Percentiles rank a stretch among this genome's conserved stretches.
Evolutionary conservation across 345 rosid genomes (phyloP).

Genomic region (Physaria fendleri): DNA sequence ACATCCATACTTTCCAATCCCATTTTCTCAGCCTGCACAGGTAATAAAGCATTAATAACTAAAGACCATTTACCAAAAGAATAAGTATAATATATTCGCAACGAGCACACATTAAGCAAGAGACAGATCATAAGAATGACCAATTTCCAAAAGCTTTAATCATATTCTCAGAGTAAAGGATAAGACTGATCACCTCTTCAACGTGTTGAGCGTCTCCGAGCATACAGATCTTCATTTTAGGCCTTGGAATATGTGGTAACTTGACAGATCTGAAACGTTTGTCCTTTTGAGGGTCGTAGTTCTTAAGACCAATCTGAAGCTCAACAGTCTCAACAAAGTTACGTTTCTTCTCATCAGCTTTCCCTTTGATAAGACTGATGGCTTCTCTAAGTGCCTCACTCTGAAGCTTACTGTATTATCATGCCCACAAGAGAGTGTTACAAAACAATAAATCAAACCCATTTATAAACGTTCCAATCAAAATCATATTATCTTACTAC

Average conservation of each 20-base stretch:
- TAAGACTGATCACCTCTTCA: constrained; percentile 49
- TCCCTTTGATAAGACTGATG: constrained; percentile 34
- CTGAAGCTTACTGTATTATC: constrained; percentile 68
- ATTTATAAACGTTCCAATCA: too few relatives aligned
- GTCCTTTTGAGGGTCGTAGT: constrained; percentile 81
- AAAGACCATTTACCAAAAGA: neutral
- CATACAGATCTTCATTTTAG: constrained; percentile 84
- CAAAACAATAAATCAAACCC: too few relatives aligned
- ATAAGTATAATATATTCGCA: too few relatives aligned
- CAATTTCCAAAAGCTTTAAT: neutral
- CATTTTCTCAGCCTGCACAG: constrained; percentile 46
- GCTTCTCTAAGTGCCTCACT: constrained; percentile 67
- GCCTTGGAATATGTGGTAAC: constrained; percentile 75
- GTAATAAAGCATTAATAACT: neutral
- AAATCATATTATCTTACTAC: too few relatives aligned
- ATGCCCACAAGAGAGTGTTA: neutral
- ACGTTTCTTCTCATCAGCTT: constrained; percentile 44
- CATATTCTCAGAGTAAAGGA: neutral
- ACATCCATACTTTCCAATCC: constrained; percentile 58
- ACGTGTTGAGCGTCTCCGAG: constrained; percentile 88
- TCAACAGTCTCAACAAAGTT: constrained; percentile 72
- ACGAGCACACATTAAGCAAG: neutral
- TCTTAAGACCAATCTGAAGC: constrained; percentile 75
- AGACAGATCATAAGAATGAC: neutral
- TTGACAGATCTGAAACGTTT: constrained; percentile 83